Conservation (phyloP, 192 early-diverging fungal species). For the Coemansia sp. region DNA sequence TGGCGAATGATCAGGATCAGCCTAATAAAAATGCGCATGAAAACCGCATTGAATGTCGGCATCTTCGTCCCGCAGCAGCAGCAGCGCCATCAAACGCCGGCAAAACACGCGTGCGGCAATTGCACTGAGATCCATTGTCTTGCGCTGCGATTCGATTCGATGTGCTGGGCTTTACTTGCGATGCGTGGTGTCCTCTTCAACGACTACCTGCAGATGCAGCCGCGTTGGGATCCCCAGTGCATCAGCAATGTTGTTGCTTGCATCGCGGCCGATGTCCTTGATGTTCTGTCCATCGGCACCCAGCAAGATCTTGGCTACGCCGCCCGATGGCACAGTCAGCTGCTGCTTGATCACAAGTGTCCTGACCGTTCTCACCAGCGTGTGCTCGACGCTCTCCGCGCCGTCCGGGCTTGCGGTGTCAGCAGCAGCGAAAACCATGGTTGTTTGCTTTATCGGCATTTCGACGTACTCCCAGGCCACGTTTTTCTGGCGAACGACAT, state of each 20-base stretch:
- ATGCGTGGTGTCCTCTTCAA: conserved; percentile 31
- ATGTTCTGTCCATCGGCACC: conserved; percentile 28
- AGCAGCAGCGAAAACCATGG: neutral
- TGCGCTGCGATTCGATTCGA: neutral
- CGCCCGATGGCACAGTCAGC: conserved; percentile 34
- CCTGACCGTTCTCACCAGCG: neutral
- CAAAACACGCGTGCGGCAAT: too few species aligned
- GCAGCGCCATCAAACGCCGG: too few species aligned
- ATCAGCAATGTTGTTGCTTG: conserved; percentile 25
- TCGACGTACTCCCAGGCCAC: conserved; percentile 35
- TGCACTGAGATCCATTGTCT: too few species aligned
- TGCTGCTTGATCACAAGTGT: conserved; percentile 37
- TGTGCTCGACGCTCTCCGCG: neutral
- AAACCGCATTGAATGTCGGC: too few species aligned
- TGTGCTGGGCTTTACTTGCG: conserved; percentile 14
- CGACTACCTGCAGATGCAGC: conserved; percentile 45
- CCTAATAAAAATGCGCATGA: too few species aligned
- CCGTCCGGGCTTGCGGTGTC: too few species aligned
- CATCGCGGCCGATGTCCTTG: conserved; percentile 22
- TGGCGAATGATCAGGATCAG: too few species aligned
- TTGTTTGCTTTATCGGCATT: neutral
- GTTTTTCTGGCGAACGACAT: conserved; percentile 37
- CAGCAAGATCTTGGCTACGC: conserved; percentile 46
- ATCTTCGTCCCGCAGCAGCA: too few species aligned
- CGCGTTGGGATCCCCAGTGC: conserved; percentile 38